Base-by-base conservation (phyloP, 2,329 filamentous ascomycete genomes). In the Furcasterigmium furcatum region DNA sequence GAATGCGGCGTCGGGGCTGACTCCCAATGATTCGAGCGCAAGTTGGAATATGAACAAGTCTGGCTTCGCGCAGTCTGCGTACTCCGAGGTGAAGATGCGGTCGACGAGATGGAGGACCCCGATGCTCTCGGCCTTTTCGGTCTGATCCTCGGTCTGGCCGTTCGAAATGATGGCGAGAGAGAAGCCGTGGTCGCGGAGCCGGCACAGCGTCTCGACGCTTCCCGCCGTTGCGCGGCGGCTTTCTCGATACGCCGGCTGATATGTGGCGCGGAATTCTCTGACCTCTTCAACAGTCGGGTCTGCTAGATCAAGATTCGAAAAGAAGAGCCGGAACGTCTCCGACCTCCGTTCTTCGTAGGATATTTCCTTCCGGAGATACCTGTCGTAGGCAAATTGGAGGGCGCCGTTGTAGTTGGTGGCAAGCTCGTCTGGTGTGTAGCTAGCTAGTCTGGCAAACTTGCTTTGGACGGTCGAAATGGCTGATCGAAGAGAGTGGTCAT, bases 91-190 rank as follows among this genome's bases (percentile, higher is more conserved):
- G 25, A 46, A n/a, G 40, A 46, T 29, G 19, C 39, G 19, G 40
- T 43, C 35, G 45, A 39, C 45, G 19, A 43, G 45, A 8, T 43
- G 40, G 19, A 8, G 12, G 5, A 43, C 40, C 9, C 45, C 20
- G 9, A 46, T 43, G 9, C 30, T 25, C 2, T 39, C 20, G 14
- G 45, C 34, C 45, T 46, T 46, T n/a, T 21, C 25, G 6, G 21
- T 7, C 16, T 46, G 45, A 12, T 39, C 45, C 20, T 35, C 25
- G 8, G n/a, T 9, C 32, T 43, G 40, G 4, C 45, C 40, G 21
- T 46, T 46, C 9, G 45, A 34, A 20, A 46, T 13, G 10, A 46
- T 43, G 3, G n/a, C 45, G 16, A 46, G 22, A 13, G 20, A n/a
- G 19, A 22, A 43, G 7, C 45, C 45, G 19, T 43, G 2, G 9